Evolutionary conservation across 768 basidiomycete species (phyloP).

Genomic region (Gymnopilus dilepis): DNA sequence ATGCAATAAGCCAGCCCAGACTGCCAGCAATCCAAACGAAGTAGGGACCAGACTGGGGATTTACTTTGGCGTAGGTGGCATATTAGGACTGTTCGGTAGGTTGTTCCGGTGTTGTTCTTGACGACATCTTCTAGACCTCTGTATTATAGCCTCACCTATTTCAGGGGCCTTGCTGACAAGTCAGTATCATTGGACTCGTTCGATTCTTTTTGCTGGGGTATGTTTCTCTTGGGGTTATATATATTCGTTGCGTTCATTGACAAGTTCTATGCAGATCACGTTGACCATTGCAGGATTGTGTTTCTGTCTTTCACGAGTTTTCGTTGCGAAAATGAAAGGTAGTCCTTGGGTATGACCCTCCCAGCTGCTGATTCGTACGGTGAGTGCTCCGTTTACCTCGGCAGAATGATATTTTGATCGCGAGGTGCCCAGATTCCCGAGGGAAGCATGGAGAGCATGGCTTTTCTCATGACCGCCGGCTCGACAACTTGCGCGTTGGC

Average conservation of each 20-base stretch:
- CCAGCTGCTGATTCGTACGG: no score
- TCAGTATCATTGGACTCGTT: conserved; percentile 48
- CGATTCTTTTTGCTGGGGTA: conserved; percentile 46
- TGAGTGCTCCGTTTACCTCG: no score
- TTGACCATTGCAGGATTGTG: conserved; percentile 26
- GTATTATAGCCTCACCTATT: conserved; percentile 47
- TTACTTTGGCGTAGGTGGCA: conserved; percentile 48
- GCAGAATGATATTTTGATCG: no score
- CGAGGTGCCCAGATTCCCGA: no score
- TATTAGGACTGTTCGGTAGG: conserved; percentile 44
- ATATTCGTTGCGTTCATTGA: background rate
- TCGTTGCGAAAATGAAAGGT: conserved; percentile 27
- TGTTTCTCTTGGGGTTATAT: no score
- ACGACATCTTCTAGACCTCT: no score
- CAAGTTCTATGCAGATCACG: conserved; percentile 14
- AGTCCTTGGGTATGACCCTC: conserved; percentile 32
- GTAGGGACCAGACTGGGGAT: conserved; percentile 55
- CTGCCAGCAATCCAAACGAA: conserved; percentile 48
- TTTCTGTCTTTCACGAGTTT: conserved; percentile 26
- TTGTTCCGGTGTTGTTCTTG: conserved; percentile 10
- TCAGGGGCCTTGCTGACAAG: conserved; percentile 54
- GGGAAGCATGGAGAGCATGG: no score
- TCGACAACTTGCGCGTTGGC: no score
- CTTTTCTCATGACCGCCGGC: no score
- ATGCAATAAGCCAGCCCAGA: conserved; percentile 33